Evolutionary conservation across 2,329 filamentous ascomycete species (phyloP), one percentile per base, ranked within the genome.

Genomic region (Penicillium sp.): DNA sequence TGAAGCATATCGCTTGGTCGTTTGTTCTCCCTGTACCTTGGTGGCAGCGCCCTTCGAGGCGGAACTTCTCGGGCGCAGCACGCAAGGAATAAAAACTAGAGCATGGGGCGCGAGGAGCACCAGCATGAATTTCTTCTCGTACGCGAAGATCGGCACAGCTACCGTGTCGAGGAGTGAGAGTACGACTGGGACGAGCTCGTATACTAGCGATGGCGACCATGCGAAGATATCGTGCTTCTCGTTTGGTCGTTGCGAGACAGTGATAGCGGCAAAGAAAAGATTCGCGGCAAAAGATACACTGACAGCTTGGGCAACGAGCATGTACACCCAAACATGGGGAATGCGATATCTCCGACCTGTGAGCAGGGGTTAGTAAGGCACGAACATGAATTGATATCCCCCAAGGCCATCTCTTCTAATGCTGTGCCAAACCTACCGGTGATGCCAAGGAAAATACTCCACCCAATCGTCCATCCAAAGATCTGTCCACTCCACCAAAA

Each of bases 401-500:
- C n/a, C n/a, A 41, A 5, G 16, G 5, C 9, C n/a, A 33, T 7
- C 9, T 32, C 19, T 9, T 20, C 15, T 13, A 14, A n/a, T 7
- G 7, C 10, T 15, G 9, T 18, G 9, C n/a, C 18, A 28, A 5
- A 45, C 40, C 36, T 49, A 51, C 80, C 80, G 60, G 82, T 76
- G 26, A 80, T 68, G 2, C 78, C 75, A 19, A 83, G 65, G 43
- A 81, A 74, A 30, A 78, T 63, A 38, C 74, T 76, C 70, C 76
- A 81, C 1, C 77, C 71, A 19, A 77, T 64, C 9, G 74, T 68
- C 18, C 71, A 74, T 9, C 78, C 64, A 42, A 80, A 77, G 29
- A 78, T 68, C 62, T 84, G 80, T 45, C 78, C 77, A 5, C 75
- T 78, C 76, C 80, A 83, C 73, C 79, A 79, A 54, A 80, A 75